Conservation (phyloP, 768 basidiomycete species). For the Ramaria rubella region DNA sequence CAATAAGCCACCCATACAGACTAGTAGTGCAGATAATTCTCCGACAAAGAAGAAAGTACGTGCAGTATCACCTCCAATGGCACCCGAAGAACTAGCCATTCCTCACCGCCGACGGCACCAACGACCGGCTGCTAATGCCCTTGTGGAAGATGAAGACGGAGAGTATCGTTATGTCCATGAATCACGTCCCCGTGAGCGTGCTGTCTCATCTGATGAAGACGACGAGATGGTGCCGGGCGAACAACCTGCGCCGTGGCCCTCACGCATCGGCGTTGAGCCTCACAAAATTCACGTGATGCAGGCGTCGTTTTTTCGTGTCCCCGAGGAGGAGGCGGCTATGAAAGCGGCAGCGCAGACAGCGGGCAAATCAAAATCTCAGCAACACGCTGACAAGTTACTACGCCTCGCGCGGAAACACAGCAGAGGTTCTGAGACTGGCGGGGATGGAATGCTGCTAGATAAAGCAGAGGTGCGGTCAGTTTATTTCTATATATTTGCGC, state of each 20-base stretch:
- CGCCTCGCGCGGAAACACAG: constrained; percentile 60
- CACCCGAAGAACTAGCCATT: background rate
- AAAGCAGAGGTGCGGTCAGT: constrained; percentile 54
- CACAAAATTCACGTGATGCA: constrained; percentile 94
- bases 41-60: background rate
- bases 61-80: background rate
- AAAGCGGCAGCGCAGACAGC: constrained; percentile 57
- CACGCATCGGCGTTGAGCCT: constrained; percentile 69
- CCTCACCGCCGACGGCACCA: background rate
- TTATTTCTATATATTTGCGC: constrained; percentile 7
- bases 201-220: constrained; percentile 24
- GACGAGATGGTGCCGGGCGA: background rate
- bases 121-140: constrained; percentile 34
- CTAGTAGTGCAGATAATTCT: background rate
- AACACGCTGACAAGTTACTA: constrained; percentile 30
- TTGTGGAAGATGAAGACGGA: constrained; percentile 50
- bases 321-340: constrained; percentile 37
- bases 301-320: constrained; percentile 72
- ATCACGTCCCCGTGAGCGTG: constrained; percentile 29
- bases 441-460: constrained; percentile 54
- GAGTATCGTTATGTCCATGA: constrained; percentile 43
- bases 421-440: constrained; percentile 72
- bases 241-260: constrained; percentile 52
- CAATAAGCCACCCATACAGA: background rate
- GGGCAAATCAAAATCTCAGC: constrained; percentile 18